Evolutionary conservation across 768 basidiomycete species (phyloP), one percentile per base, ranked within the genome.

Genomic region (Russula sp.): DNA sequence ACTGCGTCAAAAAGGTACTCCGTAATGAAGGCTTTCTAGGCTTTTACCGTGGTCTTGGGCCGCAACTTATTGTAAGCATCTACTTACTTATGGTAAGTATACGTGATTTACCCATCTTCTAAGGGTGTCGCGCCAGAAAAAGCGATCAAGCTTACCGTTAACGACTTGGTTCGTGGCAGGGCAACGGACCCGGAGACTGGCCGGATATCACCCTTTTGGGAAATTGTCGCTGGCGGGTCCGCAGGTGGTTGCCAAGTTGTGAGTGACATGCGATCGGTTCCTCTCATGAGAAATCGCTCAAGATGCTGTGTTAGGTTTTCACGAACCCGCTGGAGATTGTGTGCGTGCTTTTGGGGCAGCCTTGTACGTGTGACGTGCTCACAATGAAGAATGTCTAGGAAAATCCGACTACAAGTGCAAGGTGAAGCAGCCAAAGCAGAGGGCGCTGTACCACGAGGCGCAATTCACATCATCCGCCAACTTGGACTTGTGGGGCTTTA

Each of bases 191-290:
- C 94, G 25, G 93, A 96, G 73, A 99, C 97, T 10, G 97, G 97
- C 13, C 83, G 93, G 58, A 99, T 99, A 73, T 83, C 86, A 60
- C 70, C 97, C n/a, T 68, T 69, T n/a, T 94, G 92, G 90, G 97
- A 99, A 74, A 67, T 98, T 18, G 61, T 90, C 6, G 96, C 96
- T 38, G 97, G 97, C 76, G 97, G 89, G 68, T 78, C 81, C 41
- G 97, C 97, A 42, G 97, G 97, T 71, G 97, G 88, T 70, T 95
- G 92, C 71, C 97, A 99, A 87, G 97, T 99, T 70, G 95, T 97
- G 73, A 65, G 91, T 85, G 25, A 41, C 38, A 13, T n/a, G 13
- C 20, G 42, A 49, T 46, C 51, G 47, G n/a, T 56, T 20, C 43
- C 7, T 45, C 13, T 29, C 11, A 47, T 55, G 25, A 22, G 22